Evolutionary conservation across 371 early-diverging fungal species (phyloP), one percentile per base, ranked within the genome.

Genomic region (Chytridium lagenaria): DNA sequence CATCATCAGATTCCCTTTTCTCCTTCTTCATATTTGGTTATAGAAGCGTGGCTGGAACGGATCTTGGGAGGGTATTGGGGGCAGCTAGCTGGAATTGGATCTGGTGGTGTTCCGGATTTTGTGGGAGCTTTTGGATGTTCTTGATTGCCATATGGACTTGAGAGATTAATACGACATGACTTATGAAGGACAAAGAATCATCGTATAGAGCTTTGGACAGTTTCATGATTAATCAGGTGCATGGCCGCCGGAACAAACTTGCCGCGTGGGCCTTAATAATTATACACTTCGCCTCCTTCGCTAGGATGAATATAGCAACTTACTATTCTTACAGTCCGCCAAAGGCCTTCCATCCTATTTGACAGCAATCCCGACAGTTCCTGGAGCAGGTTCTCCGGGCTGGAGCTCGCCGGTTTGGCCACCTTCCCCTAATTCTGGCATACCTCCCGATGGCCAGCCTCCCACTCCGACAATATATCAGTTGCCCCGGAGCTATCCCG

Each of bases 301-400:
- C n/a, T n/a, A n/a, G n/a, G n/a, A n/a, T n/a, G 44, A 44, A 44
- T 44, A 7, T 44, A 44, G 19, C 44, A 19, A n/a, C 12, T n/a
- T 31, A 61, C 34, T 31, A 2, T 61, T 31, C 15, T 7, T 34
- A 16, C 23, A 66, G 52, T 19, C 26, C 19, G 5, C 50, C 5
- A 68, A 49, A 50, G 68, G 68, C 26, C 68, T 68, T 51, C 68
- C 68, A 2, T 68, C 68, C 2, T 68, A 68, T 34, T 51, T 68
- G n/a, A 68, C 68, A 2, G 68, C 68, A 2, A 68, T 68, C 68
- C 68, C 68, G 3, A 51, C 52, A 3, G 44, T 68, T 7, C 51
- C 51, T 51, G 50, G 51, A 30, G 38, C 66, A 5, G 66, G 66
- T 12, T 66, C 66, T 28, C 12, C 55, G 23, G 55, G 26, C 55